Base-by-base conservation (phyloP, 192 early-diverging fungal genomes). In the Helicostylum pulchrum region DNA sequence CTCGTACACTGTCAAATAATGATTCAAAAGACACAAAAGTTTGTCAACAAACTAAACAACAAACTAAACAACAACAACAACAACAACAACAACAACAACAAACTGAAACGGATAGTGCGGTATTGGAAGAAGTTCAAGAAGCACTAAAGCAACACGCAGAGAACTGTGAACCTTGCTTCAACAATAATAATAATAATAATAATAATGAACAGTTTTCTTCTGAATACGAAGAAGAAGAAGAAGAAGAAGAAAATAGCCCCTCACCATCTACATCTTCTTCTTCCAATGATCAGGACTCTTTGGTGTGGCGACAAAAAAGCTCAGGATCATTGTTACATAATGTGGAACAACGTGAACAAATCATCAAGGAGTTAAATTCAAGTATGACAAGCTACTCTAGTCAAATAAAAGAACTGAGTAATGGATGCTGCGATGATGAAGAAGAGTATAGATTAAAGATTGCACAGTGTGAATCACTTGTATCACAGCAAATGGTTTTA, bases 1-100 rank as follows among this genome's bases (percentile, higher is more conserved):
- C 31, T 39, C 54, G 54, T 39, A 56, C 54, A 17, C 19, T 56
- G 54, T 56, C 54, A 56, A 56, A 17, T 56, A 34, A n/a, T 39
- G 34, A 39, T 56, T 17, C 36, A 36, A 30, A 36, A 39, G 34
- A 15, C 17, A 56, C 54, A 36, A 11, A 15, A 36, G 31, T 17
- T 56, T 17, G 54, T 14, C 54, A 34, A 56, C 34, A 56, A 36
- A 26, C 26, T 26, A 26, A 56, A 56, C 31, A 56, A 34, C 31
- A 32, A 34, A 30, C 17, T 32, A 30, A 9, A n/a, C 53, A 32
- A 47, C 46, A 47, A 47, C 46, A 47, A 34, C 53, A 55, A 55
- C 30, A 55, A 7, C 53, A 32, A 34, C 31, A 36, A 56, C 31
- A 11, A n/a, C 54, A 36, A 48, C 47, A 48, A 48, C 47, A 48